Percentiles rank a stretch among this genome's conserved stretches.
phyloP scores from a whole-genome alignment of 345 rosid species.

The Camelina laxa region DNA sequence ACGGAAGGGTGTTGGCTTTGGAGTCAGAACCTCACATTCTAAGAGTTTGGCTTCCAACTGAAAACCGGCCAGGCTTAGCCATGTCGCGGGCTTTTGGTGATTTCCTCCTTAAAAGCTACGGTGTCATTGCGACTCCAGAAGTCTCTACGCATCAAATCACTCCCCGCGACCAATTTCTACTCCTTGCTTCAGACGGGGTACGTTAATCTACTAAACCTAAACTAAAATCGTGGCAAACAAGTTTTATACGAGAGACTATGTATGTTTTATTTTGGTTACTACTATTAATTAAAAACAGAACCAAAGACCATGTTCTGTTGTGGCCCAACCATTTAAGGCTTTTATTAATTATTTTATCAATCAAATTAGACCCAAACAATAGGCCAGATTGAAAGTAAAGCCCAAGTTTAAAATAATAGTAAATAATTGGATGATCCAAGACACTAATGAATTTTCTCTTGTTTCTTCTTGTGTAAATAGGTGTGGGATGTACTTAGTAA shows the following conservation, averaged over 20 bases:
- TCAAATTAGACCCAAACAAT: neutral
- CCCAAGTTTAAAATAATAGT: neutral
- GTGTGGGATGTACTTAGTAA: constrained; percentile 87
- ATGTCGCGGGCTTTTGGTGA: constrained; percentile 96
- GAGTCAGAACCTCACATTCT: constrained; percentile 75
- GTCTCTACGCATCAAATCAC: constrained; percentile 62
- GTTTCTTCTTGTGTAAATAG: constrained; percentile 34
- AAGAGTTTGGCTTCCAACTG: constrained; percentile 86
- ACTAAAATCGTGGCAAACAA: neutral
- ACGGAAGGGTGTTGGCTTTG: constrained; percentile 73
- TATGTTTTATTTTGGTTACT: neutral
- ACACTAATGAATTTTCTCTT: neutral
- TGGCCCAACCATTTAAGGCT: constrained; percentile 3
- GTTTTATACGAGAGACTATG: neutral
- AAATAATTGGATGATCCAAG: neutral
- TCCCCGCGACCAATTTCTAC: constrained; percentile 57
- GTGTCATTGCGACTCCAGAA: constrained; percentile 75
- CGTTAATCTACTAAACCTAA: neutral
- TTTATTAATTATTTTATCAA: neutral
- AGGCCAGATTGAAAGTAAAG: neutral
- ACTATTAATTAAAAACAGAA: neutral
- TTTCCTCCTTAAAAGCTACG: constrained; percentile 68
- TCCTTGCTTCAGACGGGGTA: constrained; percentile 93
- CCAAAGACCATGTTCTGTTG: neutral
- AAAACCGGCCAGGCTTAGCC: constrained; percentile 86